Base-by-base conservation (phyloP, 108 stramenopile genomes). In the Poteriospumella lacustris region DNA sequence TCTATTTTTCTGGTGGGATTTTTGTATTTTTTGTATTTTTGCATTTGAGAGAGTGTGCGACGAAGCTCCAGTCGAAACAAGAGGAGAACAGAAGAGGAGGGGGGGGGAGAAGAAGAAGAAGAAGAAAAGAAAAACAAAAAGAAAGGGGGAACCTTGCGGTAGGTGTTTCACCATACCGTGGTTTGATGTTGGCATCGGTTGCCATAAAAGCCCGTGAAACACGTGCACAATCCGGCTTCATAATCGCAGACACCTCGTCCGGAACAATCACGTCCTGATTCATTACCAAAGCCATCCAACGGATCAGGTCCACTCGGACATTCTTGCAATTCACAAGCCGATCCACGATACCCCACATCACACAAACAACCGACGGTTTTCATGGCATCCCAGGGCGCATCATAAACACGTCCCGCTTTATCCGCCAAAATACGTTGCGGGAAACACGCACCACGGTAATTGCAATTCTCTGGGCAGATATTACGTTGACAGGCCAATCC, bases 291-390 rank as follows among this genome's bases (percentile, higher is more conserved):
- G 42, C 91, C 91, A 31, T 78, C 81, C 73, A 91, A 80, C 44
- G 88, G 76, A 62, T 92, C 91, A 9, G 67, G 47, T 26, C 90
- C 89, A 0, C 90, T 88, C 28, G 91, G 91, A 59, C 91, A 91
- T 81, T 91, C 91, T 76, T 88, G 88, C 31, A 83, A 59, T 29
- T 83, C 86, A 82, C 93, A 93, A 84, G 92, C 93, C 0, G 91
- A 84, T 28, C 93, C 93, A 79, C 89, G 89, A 80, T 78, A 93
- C 29, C 91, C 93, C 19, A 79, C 43, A 81, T 93, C 93, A 76
- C 93, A 93, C 80, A 85, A 85, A 85, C 93, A 93, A 39, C 91
- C 91, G 44, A 85, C 82, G 76, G 89, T 83, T 78, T 92, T 91
- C 40, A 84, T 78, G 28, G 91, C 89, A 77, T 93, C 93, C 93